Conservation (phyloP, 2,329 filamentous ascomycete species). For the Colletotrichum sp. region DNA sequence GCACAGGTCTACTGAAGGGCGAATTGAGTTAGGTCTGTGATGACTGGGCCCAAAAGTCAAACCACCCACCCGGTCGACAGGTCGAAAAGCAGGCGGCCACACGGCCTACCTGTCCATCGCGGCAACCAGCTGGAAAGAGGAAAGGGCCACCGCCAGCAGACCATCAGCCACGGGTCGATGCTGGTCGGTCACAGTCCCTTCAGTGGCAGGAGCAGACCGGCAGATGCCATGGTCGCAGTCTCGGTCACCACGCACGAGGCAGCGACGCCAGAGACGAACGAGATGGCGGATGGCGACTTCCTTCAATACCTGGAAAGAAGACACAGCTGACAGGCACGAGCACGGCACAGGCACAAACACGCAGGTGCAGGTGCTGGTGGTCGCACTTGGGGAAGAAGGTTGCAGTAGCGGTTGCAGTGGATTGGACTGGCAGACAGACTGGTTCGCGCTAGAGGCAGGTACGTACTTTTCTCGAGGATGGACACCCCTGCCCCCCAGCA, state of each 20-base stretch:
- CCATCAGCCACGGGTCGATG: not conserved
- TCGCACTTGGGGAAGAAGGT: slow-evolving; percentile 15
- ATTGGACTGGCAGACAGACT: not conserved
- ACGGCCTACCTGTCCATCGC: not conserved
- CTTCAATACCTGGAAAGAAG: not conserved
- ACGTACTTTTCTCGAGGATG: not conserved
- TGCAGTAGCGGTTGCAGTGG: slow-evolving; percentile 20
- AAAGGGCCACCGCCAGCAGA: not conserved
- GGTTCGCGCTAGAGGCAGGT: slow-evolving; percentile 1
- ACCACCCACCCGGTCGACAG: not conserved
- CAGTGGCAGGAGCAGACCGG: not conserved
- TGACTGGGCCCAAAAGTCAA: not conserved
- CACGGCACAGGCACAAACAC: not conserved
- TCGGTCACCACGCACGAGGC: not conserved
- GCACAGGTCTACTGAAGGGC: not conserved
- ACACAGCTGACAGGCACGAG: not conserved
- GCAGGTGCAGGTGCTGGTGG: not conserved
- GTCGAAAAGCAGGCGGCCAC: not conserved
- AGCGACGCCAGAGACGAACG: not conserved
- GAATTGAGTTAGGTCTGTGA: not conserved
- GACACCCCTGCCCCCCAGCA: not conserved
- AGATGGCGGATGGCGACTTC: not conserved
- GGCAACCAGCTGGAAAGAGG: not conserved
- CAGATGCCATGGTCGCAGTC: not conserved
- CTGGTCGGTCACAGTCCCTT: not conserved